Base-by-base conservation (phyloP, 768 basidiomycete species). In the Omphalotus guepiniiformis region DNA sequence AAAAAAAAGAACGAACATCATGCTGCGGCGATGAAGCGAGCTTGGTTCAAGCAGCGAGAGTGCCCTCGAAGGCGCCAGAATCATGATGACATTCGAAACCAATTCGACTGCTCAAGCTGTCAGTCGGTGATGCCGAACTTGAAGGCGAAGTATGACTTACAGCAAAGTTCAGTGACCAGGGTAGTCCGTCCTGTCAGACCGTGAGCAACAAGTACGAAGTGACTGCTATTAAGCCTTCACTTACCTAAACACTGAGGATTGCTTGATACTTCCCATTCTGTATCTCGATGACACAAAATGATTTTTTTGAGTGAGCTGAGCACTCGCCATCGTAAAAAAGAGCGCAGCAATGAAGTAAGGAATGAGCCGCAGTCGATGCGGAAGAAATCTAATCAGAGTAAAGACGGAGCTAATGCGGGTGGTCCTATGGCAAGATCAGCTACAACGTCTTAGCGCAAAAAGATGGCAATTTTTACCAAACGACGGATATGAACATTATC, bases 1-100 rank as follows among this genome's bases (percentile, higher is more conserved):
- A 25, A 30, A 19, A 32, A 28, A 25, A 12, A 46, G 13, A 26
- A 27, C 29, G 15, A 30, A 13, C 15, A 45, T 12, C 16, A 51
- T n/a, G n/a, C n/a, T 23, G n/a, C 44, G 44, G 22, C 50, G 36
- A 16, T n/a, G 16, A 12, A 34, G 6, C 8, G 22, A 4, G 6
- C 9, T 29, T 12, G 12, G 15, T 12, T 29, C 22, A 23, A 37
- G 36, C 4, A 43, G 23, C 12, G 19, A 26, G 13, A 38, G 18
- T 6, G 39, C n/a, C 23, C 39, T 19, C 13, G 22, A 4, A 23
- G 38, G 36, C 2, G 21, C 16, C 4, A 16, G 19, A n/a, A 51
- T 15, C 32, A 47, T 35, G 15, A 51, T 21, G 7, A 47, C 11
- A 26, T 41, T 25, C 4, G 44, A 51, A 38, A 47, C 30, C 16